A percentile compares a stretch with the other conserved stretches of the same genome.
These are phyloP conservation scores for Ogataea chonburiensis DNA, from an alignment of 805 yeast species.

Conservation along the genomic window DNA sequence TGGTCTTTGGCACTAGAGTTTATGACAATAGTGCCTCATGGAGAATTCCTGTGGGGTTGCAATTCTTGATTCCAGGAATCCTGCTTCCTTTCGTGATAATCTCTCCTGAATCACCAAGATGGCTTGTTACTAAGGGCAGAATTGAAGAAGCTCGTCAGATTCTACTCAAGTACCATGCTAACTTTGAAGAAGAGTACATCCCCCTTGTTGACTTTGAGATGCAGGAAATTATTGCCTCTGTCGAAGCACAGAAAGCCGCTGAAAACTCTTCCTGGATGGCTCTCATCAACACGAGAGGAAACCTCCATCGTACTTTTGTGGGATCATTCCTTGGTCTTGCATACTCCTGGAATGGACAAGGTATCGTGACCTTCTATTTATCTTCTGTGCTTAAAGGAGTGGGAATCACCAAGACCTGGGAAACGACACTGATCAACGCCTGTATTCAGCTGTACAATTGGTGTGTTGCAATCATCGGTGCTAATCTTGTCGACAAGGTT, in stretches of 20 bases:
- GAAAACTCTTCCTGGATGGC: conserved; percentile 37
- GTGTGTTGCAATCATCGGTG: conserved; percentile 30
- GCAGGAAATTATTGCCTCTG: conserved; percentile 36
- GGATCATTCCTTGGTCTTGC: conserved; percentile 31
- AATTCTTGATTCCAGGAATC: conserved; percentile 36
- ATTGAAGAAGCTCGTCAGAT: conserved; percentile 34
- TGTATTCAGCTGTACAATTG: conserved; percentile 42
- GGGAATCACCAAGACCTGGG: conserved; percentile 46
- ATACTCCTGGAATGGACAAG: conserved; percentile 44
- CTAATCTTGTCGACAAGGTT: conserved; percentile 29
- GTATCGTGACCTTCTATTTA: conserved; percentile 45
- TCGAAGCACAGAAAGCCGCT: conserved; percentile 31
- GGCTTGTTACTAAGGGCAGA: conserved; percentile 32
- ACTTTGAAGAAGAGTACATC: conserved; percentile 24
- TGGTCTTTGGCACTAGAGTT: conserved; percentile 39
- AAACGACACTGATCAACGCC: conserved; percentile 47
- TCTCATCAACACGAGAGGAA: conserved; percentile 30
- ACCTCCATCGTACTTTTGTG: conserved; percentile 38
- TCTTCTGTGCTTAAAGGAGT: conserved; percentile 46
- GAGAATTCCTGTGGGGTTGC: conserved; percentile 41
- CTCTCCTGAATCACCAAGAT: conserved; percentile 41
- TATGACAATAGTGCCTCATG: conserved; percentile 29
- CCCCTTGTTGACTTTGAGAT: conserved; percentile 36
- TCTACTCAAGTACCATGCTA: conserved; percentile 26
- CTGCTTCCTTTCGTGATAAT: conserved; percentile 31